Conservation (phyloP, 352 stramenopile species). For the Detonula confervacea region DNA sequence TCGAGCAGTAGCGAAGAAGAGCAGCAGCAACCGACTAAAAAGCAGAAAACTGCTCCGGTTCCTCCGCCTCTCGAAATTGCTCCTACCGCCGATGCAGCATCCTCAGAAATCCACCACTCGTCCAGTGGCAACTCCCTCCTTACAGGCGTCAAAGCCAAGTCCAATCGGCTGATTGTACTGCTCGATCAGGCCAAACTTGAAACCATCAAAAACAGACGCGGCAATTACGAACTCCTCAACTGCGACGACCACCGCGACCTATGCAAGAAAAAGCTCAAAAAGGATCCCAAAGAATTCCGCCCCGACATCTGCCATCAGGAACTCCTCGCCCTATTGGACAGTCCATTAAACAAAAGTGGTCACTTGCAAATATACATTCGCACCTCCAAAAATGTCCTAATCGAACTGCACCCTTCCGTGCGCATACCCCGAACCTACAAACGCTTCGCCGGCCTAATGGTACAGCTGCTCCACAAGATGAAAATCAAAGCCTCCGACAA, state of each 20-base stretch:
- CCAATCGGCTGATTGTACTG: slow-evolving; percentile 92
- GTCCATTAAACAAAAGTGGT: slow-evolving; percentile 98
- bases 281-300: slow-evolving; percentile 94
- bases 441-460: slow-evolving; percentile 87
- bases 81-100: slow-evolving; percentile 46
- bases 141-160: slow-evolving; percentile 28
- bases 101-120: slow-evolving; percentile 27
- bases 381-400: slow-evolving; percentile 96
- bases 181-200: slow-evolving; percentile 98
- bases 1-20: slow-evolving; percentile 47
- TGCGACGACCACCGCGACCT: slow-evolving; percentile 97
- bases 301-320: slow-evolving; percentile 99
- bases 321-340: slow-evolving; percentile 98
- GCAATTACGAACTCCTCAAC: slow-evolving; percentile 99
- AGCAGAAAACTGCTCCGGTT: slow-evolving; percentile 32
- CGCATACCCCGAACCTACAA: slow-evolving; percentile 99
- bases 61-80: slow-evolving; percentile 67
- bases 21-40: slow-evolving; percentile 47
- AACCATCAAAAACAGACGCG: slow-evolving; percentile 99
- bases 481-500: slow-evolving; percentile 98
- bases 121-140: slow-evolving; percentile 38
- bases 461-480: slow-evolving; percentile 99
- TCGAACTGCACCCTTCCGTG: slow-evolving; percentile 98
- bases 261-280: slow-evolving; percentile 82
- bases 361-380: slow-evolving; percentile 98